phyloP scores from a whole-genome alignment of 192 early-diverging fungal species.

The Cladochytrium replicatum region DNA sequence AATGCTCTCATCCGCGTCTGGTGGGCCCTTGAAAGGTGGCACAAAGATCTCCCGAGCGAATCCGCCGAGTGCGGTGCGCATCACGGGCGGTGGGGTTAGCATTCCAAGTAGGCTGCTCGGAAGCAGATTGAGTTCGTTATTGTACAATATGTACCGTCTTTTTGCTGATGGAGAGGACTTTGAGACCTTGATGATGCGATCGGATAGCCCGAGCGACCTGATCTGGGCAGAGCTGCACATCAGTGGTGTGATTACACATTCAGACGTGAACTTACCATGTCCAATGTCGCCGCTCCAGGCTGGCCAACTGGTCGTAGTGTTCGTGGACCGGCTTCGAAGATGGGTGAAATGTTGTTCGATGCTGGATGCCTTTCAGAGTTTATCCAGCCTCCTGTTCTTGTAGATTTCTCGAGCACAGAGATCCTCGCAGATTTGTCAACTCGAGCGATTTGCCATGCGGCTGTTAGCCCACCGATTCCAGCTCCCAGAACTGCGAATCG shows the following conservation, averaged over 20 bases:
- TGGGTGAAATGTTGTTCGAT: conserved; percentile 21
- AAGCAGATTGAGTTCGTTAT: conserved; percentile 59
- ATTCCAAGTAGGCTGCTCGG: conserved; percentile 37
- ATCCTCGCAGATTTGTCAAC: conserved; percentile 36
- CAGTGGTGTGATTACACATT: background rate
- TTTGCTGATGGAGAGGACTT: conserved; percentile 60
- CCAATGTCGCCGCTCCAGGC: conserved; percentile 62
- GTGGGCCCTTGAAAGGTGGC: conserved; percentile 1
- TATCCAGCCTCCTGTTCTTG: conserved; percentile 82
- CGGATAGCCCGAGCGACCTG: conserved; percentile 49
- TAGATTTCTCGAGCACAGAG: conserved; percentile 57
- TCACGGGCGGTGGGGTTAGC: conserved; percentile 27
- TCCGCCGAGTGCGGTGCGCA: conserved; percentile 46
- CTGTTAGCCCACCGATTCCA: conserved; percentile 79
- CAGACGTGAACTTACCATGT: conserved; percentile 48
- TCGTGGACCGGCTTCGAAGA: conserved; percentile 75
- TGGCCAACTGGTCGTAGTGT: conserved; percentile 64
- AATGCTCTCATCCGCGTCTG: conserved; percentile 71
- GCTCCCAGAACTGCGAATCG: conserved; percentile 77
- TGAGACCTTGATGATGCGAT: conserved; percentile 45
- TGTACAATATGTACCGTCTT: conserved; percentile 75
- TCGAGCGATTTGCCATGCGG: conserved; percentile 67
- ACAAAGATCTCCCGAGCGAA: conserved; percentile 49
- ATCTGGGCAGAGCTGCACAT: conserved; percentile 26
- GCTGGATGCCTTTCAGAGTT: conserved; percentile 36